These are phyloP conservation scores for Euryodendron excelsum DNA, from an alignment of 148 eudicot genomes.

Conservation along the genomic window DNA sequence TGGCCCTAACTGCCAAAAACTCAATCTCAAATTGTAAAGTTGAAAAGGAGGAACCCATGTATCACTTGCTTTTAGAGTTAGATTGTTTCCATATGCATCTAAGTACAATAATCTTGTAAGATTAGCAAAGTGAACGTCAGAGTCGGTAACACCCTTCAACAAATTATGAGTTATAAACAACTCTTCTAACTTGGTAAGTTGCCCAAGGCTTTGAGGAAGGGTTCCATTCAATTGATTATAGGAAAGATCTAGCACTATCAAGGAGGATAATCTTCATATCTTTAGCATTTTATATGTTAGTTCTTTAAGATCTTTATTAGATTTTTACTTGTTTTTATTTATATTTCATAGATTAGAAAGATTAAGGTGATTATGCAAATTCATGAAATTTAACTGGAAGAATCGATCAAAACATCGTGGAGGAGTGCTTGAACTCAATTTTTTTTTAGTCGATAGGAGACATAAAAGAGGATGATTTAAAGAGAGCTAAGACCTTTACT, in stretches of 20 bases:
- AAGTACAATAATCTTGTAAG: neutral
- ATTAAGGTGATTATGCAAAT: too few relatives aligned
- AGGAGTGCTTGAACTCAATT: too few relatives aligned
- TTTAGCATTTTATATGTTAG: too few relatives aligned
- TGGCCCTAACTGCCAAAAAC: constrained; percentile 18
- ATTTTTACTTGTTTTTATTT: too few relatives aligned
- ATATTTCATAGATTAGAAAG: too few relatives aligned
- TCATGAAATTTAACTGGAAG: too few relatives aligned
- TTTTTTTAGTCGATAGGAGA: too few relatives aligned
- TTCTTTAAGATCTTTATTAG: too few relatives aligned
- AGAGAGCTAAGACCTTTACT: too few relatives aligned
- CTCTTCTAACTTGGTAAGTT: constrained; percentile 12
- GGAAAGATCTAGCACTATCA: neutral
- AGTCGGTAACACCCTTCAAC: constrained; percentile 15
- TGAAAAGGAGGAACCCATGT: constrained; percentile 22
- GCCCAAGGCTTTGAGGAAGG: constrained; percentile 18
- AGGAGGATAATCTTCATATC: constrained; percentile 9
- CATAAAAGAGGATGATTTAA: too few relatives aligned
- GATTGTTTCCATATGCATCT: constrained; percentile 3
- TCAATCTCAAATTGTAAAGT: neutral
- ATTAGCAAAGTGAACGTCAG: constrained; percentile 22
- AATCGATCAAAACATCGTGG: too few relatives aligned
- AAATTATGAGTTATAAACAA: neutral
- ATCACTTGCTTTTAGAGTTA: constrained; percentile 8
- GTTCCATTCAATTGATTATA: constrained; percentile 14